Evolutionary conservation across 371 early-diverging fungal genomes (phyloP), one percentile per base, ranked within the genome.

Genomic region (Mortierella sp.): DNA sequence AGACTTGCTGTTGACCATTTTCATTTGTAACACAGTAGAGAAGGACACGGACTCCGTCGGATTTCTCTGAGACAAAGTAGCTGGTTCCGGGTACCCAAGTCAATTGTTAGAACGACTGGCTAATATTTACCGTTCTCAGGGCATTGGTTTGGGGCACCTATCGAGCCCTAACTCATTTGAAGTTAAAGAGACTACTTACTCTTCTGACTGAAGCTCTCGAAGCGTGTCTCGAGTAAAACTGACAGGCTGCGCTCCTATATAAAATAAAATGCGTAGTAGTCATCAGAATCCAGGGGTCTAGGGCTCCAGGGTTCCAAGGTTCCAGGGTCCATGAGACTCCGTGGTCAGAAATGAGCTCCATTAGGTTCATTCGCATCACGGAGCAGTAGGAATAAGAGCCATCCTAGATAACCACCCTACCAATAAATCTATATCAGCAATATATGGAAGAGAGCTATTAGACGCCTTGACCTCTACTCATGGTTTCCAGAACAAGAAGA

Each of bases 61-160:
- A 96, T 81, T 99, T 99, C 82, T 99, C 99, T 76, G 97, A 94
- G 16, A 99, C 98, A 84, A 92, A 95, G 81, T 95, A 99, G 86
- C 90, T 90, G 58, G 16, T 16, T 4, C 11, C 48, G 43, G 26
- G 15, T 11, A 1, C 23, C 55, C n/a, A 21, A 50, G 16, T 21
- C 50, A 50, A 50, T 14, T 14, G n/a, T n/a, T 21, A 50, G 21
- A 6, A 21, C 4, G 7, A 50, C 14, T 50, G 50, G 16, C 21
- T 14, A 14, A 50, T 2, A 3, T 16, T 21, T 14, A 5, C 14
- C n/a, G 4, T 4, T 50, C 50, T 50, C n/a, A n/a, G n/a, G n/a
- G n/a, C n/a, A n/a, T 50, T 50, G n/a, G n/a, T n/a, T 7, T 50
- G 16, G 46, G 12, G 12, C 16, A 16, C 16, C 46, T 14, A 50